Percentiles rank a stretch among this genome's conserved stretches.
Evolutionary conservation across 1,284 basidiomycete genomes (phyloP).

Genomic region (Fistulinella cinereoalba): DNA sequence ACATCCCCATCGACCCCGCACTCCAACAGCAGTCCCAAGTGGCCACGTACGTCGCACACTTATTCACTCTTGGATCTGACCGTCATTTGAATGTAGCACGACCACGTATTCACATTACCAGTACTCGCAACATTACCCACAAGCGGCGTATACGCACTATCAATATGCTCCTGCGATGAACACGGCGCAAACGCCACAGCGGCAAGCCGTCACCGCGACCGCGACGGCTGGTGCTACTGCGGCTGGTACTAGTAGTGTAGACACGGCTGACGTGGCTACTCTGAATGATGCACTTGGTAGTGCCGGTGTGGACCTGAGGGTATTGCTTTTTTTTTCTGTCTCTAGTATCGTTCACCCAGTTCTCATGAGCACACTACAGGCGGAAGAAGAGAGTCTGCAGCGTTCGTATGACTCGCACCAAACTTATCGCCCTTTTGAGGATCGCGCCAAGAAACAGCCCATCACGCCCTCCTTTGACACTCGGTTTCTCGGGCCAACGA

Average conservation of each 20-base stretch:
- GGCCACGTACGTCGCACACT: constrained; percentile 38
- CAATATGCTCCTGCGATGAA: constrained; percentile 40
- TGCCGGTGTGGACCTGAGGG: constrained; percentile 77
- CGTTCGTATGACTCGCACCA: constrained; percentile 59
- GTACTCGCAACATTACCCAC: constrained; percentile 52
- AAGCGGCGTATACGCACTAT: constrained; percentile 51
- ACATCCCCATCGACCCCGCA: constrained; percentile 68
- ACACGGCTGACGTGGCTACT: constrained; percentile 69
- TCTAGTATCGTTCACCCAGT: no score
- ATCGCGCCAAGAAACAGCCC: constrained; percentile 72
- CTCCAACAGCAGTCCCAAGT: constrained; percentile 59
- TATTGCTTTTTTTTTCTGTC: constrained; percentile 32
- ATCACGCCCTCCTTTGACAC: constrained; percentile 61
- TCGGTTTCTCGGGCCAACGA: constrained; percentile 55
- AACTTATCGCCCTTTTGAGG: constrained; percentile 60
- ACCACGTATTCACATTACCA: constrained; percentile 47
- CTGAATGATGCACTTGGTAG: constrained; percentile 80
- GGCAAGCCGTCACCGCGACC: constrained; percentile 25
- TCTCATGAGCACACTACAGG: constrained; percentile 40
- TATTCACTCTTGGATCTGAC: not conserved
- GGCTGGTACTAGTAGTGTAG: constrained; percentile 37
- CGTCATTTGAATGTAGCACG: constrained; percentile 30
- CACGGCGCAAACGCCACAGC: constrained; percentile 30
- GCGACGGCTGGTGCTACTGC: constrained; percentile 21
- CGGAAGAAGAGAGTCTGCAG: constrained; percentile 77